Evolutionary conservation across 2,329 filamentous ascomycete species (phyloP).

Genomic region (Ceratocystis diversiconidia): DNA sequence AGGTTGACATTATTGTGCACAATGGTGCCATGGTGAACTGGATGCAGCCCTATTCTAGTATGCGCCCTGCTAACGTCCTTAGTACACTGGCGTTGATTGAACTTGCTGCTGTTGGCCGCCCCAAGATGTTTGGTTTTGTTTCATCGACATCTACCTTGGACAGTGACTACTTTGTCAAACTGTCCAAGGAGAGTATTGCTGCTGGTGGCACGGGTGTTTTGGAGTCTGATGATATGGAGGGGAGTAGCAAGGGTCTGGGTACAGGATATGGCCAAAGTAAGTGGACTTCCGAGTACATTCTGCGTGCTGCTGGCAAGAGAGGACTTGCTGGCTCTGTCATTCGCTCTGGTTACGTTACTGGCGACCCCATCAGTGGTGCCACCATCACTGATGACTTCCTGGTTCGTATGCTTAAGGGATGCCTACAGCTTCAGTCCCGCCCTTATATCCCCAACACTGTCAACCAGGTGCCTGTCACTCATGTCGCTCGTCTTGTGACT

Average conservation of each 20-base stretch:
- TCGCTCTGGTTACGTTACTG: constrained; percentile 73
- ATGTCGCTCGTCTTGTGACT: constrained; percentile 68
- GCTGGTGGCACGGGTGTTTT: constrained; percentile 50
- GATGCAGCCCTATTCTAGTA: constrained; percentile 61
- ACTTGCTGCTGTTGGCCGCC: constrained; percentile 61
- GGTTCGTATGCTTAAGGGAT: constrained; percentile 74
- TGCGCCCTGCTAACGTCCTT: constrained; percentile 64
- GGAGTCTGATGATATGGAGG: constrained; percentile 65
- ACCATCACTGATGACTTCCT: constrained; percentile 83
- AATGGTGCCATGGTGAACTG: constrained; percentile 75
- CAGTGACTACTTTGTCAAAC: constrained; percentile 62
- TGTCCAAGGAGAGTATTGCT: constrained; percentile 48
- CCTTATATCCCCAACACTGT: constrained; percentile 75
- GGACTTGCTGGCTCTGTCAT: constrained; percentile 65
- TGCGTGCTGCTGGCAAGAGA: constrained; percentile 62
- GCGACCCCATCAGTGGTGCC: constrained; percentile 54
- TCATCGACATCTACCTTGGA: constrained; percentile 74
- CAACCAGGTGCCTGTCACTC: constrained; percentile 76
- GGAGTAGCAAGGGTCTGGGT: constrained; percentile 59
- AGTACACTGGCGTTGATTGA: constrained; percentile 62
- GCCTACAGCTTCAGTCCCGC: constrained; percentile 58
- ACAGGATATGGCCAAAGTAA: constrained; percentile 89
- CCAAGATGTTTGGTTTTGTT: constrained; percentile 71
- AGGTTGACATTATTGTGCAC: constrained; percentile 62
- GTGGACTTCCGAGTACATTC: constrained; percentile 60